Evolutionary conservation across 495 filamentous ascomycete species (phyloP), one percentile per base, ranked within the genome.

Genomic region (Penicillium samsonianum): DNA sequence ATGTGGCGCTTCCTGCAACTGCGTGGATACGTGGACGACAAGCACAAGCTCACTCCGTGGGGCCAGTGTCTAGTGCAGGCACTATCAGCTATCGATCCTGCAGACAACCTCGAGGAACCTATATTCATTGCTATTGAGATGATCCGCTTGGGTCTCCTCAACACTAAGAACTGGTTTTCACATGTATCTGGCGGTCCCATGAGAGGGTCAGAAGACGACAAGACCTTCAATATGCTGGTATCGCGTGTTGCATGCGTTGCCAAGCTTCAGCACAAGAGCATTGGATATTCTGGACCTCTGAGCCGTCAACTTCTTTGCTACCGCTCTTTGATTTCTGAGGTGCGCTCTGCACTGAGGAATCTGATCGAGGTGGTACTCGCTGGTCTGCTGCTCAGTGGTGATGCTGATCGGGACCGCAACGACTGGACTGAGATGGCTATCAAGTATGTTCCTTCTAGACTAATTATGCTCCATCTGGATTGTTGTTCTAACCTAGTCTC

Each of bases 241-340:
- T 91, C 90, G 55, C 87, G 92, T 40, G 87, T 94, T 54, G 88
- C 92, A 14, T 90, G 87, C 49, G 78, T 98, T 61, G 84, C 87
- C 45, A 89, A 88, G 61, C 77, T 99, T 23, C 84, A 85, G 30
- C 94, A 99, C 67, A 82, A 90, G 60, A 75, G 80, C 6, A 92
- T 92, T 63, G 92, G 95, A 23, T 99, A 96, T 72, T 97, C 94
- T 23, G 94, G 94, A 1, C 94, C 94, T 0, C 79, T 99, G 1
- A 96, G 90, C 78, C 86, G 92, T 66, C 90, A 94, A 63, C 79
- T 98, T 42, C 80, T 98, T 11, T 88, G 86, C 28, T 98, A 91
- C 75, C 90, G 91, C 57, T 91, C 91, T 0, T 78, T 97, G 57
- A 86, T 89, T 38, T 86, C 86, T 8, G 85, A 89, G 55, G 86